Conservation (phyloP, 2,329 filamentous ascomycete species). For the Colletotrichum nymphaeae region DNA sequence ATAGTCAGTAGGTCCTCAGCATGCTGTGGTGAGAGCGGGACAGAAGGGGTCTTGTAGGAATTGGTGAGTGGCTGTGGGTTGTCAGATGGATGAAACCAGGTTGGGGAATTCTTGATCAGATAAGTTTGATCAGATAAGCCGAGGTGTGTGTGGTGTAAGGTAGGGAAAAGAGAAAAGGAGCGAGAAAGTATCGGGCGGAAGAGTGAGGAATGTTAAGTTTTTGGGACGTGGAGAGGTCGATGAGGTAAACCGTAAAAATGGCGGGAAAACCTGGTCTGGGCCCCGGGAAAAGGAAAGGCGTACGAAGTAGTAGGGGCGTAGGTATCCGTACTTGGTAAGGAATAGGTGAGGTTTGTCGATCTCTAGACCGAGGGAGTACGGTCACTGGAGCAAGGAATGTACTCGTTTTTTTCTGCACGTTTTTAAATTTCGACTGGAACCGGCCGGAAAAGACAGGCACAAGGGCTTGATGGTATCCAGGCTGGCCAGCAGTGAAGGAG, state of each 20-base stretch:
- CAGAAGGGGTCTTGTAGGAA: neutral
- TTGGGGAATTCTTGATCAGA: conserved; percentile 31
- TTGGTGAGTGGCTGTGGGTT: neutral
- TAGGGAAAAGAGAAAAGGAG: neutral
- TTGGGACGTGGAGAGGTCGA: conserved; percentile 17
- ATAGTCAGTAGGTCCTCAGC: conserved; percentile 29
- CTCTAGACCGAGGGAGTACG: conserved; percentile 4
- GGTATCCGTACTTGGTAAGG: too few relatives aligned
- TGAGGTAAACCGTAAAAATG: conserved; percentile 14
- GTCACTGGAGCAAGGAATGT: neutral
- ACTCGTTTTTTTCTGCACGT: neutral
- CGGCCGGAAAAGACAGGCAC: neutral
- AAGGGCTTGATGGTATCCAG: neutral
- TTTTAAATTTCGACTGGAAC: neutral
- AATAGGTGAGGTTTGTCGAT: neutral
- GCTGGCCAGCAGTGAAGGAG: neutral
- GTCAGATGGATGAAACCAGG: conserved; percentile 18
- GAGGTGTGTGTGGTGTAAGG: neutral
- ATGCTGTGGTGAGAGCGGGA: conserved; percentile 13
- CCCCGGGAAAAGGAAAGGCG: conserved; percentile 1
- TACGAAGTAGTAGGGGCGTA: too few relatives aligned
- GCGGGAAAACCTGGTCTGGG: neutral
- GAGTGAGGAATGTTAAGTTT: conserved; percentile 10
- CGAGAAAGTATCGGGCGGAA: neutral
- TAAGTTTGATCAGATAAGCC: conserved; percentile 34